Conservation (phyloP, 768 basidiomycete species). For the Multifurca ochricompacta region DNA sequence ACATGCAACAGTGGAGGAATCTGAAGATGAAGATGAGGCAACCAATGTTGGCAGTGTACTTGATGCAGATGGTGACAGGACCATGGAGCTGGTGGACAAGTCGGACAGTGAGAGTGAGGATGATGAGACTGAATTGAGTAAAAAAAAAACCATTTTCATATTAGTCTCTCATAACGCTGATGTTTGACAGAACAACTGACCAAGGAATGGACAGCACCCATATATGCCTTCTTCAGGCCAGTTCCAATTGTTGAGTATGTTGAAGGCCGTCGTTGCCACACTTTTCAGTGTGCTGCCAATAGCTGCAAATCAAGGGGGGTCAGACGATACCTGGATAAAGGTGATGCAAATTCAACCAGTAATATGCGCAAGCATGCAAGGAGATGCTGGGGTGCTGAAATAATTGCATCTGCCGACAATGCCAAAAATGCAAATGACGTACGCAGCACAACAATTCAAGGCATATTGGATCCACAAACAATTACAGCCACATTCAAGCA, state of each 20-base stretch:
- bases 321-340: no score
- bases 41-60: neutral
- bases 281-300: no score
- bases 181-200: neutral
- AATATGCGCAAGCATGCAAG: neutral
- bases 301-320: no score
- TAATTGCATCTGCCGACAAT: neutral
- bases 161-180: no score
- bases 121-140: neutral
- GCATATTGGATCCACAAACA: neutral
- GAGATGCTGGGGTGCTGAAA: no score
- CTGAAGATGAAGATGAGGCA: neutral
- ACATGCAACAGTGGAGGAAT: neutral
- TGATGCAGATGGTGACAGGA: neutral
- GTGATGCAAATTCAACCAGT: neutral
- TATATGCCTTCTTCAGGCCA: neutral
- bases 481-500: slow-evolving; percentile 27
- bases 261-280: no score
- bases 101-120: neutral
- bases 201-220: neutral
- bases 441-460: neutral
- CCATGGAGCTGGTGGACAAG: neutral
- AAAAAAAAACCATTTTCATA: no score
- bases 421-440: neutral
- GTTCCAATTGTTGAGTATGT: no score